Conservation (phyloP, 495 filamentous ascomycete species). For the Poronia punctata region DNA sequence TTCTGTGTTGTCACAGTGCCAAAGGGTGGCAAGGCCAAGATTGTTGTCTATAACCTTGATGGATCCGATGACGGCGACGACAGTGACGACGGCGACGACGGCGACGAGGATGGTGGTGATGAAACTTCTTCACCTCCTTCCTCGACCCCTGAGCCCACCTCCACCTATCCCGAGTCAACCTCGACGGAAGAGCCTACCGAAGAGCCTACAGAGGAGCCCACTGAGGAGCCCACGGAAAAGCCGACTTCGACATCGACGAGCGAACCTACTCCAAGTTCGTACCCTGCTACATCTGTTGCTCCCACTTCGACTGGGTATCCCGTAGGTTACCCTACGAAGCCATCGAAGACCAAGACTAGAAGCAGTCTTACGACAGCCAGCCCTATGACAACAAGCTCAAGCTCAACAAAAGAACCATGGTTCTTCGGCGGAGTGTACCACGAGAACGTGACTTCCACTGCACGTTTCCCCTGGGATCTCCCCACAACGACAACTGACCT, state of each 20-base stretch:
- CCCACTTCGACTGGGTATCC: too few relatives aligned
- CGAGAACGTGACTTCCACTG: constrained; percentile 16
- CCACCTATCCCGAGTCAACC: constrained; percentile 13
- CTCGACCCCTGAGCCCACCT: constrained; percentile 9
- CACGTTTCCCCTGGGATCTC: constrained; percentile 1
- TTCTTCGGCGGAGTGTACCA: constrained; percentile 20
- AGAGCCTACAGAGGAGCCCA: too few relatives aligned
- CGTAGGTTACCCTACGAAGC: constrained; percentile 11
- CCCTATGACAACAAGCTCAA: constrained; percentile 10
- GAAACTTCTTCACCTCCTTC: too few relatives aligned
- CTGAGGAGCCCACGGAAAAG: too few relatives aligned
- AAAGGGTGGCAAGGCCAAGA: constrained; percentile 57
- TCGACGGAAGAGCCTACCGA: too few relatives aligned
- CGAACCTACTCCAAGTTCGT: too few relatives aligned
- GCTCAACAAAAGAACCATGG: constrained; percentile 6
- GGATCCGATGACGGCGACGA: constrained; percentile 20
- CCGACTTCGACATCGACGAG: too few relatives aligned
- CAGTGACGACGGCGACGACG: neutral
- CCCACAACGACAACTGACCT: constrained; percentile 4
- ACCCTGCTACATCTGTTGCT: too few relatives aligned
- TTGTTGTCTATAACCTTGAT: constrained; percentile 52
- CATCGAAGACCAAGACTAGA: neutral
- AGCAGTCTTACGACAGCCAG: constrained; percentile 11
- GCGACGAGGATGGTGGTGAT: constrained; percentile 9
- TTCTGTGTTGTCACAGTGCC: constrained; percentile 78